A percentile compares a stretch with the other conserved stretches of the same genome.
These are phyloP conservation scores for Vigna nakashimae DNA, from an alignment of 306 rosid species.

Conservation along the genomic window DNA sequence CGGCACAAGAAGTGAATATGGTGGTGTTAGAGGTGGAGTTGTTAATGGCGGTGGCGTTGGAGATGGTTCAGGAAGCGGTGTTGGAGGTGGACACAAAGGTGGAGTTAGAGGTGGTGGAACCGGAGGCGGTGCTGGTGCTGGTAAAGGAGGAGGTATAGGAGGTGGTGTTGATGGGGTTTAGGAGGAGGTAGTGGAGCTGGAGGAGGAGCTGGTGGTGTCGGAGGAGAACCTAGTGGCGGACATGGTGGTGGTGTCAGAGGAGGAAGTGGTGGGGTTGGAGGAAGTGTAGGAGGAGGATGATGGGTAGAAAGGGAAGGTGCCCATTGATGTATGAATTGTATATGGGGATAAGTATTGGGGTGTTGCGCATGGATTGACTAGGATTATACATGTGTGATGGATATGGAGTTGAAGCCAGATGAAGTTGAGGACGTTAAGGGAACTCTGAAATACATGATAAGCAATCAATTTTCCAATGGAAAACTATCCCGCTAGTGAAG, in stretches of 20 bases:
- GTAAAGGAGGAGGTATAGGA: neutral
- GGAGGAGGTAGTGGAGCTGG: neutral
- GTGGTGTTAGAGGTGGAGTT: neutral
- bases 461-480: slow-evolving; percentile 61
- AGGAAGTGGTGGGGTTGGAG: neutral
- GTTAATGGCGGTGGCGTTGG: neutral
- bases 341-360: no score
- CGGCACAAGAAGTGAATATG: neutral
- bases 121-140: slow-evolving; percentile 34
- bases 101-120: neutral
- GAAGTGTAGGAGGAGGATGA: neutral
- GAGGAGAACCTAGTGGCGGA: neutral
- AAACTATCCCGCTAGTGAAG: slow-evolving; percentile 72
- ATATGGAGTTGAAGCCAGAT: slow-evolving; percentile 69
- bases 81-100: neutral
- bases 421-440: slow-evolving; percentile 69
- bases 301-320: neutral
- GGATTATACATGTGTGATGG: slow-evolving; percentile 49
- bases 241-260: slow-evolving; percentile 3
- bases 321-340: no score
- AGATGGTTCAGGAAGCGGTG: no score
- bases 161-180: neutral
- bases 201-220: no score
- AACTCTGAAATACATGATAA: slow-evolving; percentile 74
- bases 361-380: neutral